A percentile compares a stretch with the other conserved stretches of the same genome.
These are phyloP conservation scores for Zygoascus hellenicus DNA, from an alignment of 1,139 yeast genomes.

Conservation along the genomic window DNA sequence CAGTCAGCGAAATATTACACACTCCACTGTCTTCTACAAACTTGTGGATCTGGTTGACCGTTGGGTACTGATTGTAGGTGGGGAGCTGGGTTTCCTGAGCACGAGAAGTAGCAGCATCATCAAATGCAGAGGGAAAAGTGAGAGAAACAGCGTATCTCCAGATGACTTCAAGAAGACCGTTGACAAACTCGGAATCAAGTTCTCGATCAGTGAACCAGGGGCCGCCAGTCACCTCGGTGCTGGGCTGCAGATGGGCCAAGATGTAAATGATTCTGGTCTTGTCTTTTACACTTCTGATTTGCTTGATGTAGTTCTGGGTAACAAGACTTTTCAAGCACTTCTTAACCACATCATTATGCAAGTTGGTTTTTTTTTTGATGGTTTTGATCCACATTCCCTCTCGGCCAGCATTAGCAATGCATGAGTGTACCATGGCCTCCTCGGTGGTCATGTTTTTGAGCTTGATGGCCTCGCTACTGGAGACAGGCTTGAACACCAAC, in stretches of 20 bases:
- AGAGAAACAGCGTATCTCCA: conserved; percentile 80
- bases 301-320: conserved; percentile 76
- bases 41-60: conserved; percentile 63
- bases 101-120: conserved; percentile 16
- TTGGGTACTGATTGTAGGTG: conserved; percentile 57
- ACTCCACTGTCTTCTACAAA: conserved; percentile 73
- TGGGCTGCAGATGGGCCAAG: conserved; percentile 90
- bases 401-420: conserved; percentile 87
- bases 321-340: conserved; percentile 83
- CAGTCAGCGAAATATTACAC: conserved; percentile 72
- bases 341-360: conserved; percentile 87
- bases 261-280: conserved; percentile 97
- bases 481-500: conserved; percentile 63
- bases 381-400: conserved; percentile 96
- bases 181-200: conserved; percentile 88
- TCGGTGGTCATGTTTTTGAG: conserved; percentile 74
- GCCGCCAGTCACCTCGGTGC: conserved; percentile 95
- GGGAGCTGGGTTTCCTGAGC: conserved; percentile 44
- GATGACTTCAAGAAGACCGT: conserved; percentile 70
- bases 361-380: conserved; percentile 79
- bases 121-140: conserved; percentile 69
- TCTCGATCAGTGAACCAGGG: conserved; percentile 99
- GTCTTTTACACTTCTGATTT: conserved; percentile 85
- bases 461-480: conserved; percentile 32
- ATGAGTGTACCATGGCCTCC: conserved; percentile 85